Percentiles rank a stretch among this genome's conserved stretches.
These are phyloP conservation scores for Drechslera avenae DNA, from an alignment of 2,329 filamentous ascomycete species.

Conservation along the genomic window DNA sequence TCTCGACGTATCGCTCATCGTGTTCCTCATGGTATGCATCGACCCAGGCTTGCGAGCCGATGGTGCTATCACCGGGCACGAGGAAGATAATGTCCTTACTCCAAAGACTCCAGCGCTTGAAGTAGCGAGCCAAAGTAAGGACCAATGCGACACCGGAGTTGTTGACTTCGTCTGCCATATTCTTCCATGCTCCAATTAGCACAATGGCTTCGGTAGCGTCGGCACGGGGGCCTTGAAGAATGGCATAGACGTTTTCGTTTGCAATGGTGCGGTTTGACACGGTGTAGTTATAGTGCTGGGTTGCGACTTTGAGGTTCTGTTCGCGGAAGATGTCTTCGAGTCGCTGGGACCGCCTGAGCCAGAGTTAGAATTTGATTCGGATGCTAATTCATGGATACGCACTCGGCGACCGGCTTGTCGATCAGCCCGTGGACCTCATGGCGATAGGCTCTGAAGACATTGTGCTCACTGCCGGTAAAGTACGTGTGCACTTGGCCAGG, in stretches of 20 bases:
- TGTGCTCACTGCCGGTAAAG: constrained; percentile 94
- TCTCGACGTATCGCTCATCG: constrained; percentile 69
- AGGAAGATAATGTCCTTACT: constrained; percentile 97
- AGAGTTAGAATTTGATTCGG: constrained; percentile 25
- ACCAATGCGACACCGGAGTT: constrained; percentile 85
- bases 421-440: constrained; percentile 75
- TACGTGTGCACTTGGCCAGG: constrained; percentile 98
- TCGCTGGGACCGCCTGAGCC: constrained; percentile 64
- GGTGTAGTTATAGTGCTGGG: constrained; percentile 85
- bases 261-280: constrained; percentile 74
- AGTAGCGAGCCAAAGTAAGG: constrained; percentile 87
- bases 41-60: constrained; percentile 94
- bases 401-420: constrained; percentile 48
- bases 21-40: constrained; percentile 96
- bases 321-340: constrained; percentile 77
- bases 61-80: constrained; percentile 84
- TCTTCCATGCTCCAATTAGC: constrained; percentile 85
- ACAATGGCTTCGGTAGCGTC: constrained; percentile 98
- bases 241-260: constrained; percentile 91
- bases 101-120: constrained; percentile 97
- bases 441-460: constrained; percentile 88
- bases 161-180: constrained; percentile 78
- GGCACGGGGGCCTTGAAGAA: constrained; percentile 89
- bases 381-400: constrained; percentile 18
- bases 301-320: constrained; percentile 83